Base-by-base conservation (phyloP, 805 yeast species). In the Candida verbasci region DNA sequence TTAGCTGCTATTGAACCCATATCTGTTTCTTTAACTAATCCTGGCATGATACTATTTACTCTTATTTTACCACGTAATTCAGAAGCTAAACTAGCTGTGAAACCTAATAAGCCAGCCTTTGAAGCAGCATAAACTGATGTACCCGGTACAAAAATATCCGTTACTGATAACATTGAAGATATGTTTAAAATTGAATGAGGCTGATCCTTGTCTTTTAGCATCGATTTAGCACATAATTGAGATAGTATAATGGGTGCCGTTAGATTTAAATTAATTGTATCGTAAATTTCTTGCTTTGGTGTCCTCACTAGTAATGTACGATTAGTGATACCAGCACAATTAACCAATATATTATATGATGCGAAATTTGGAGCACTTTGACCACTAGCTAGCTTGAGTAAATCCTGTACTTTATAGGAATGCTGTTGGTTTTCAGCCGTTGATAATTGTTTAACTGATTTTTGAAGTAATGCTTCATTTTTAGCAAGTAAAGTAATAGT, bases 241-340 rank as follows among this genome's bases (percentile, higher is more conserved):
- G 84, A 64, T 25, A 84, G 50, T 3, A 80, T 44, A 1, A 86
- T 78, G 0, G 93, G 80, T 0, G 82, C 75, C 0, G 68, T 48
- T 21, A 86, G 60, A 50, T 86, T 86, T 24, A 76, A 65, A 17
- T 60, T 62, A 3, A 85, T 51, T 3, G 84, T 60, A 1, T 57
- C 39, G 2, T 58, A 49, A 10, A 85, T 72, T 14, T 66, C 67
- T 0, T 56, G 50, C 0, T 55, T 50, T 2, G 67, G 43, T 1
- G 79, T 68, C 16, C 63, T 49, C 15, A 72, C 46, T 3, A 84
- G 54, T 17, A 86, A 59, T 2, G 70, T 59, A 20, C 70, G 62
- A 45, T 80, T 86, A 3, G 87, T 65, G 1, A 78, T 47, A 0
- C 95, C 86, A 0, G 86, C 86, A 55, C 89, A 58, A 47, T 82